Percentiles rank a stretch among this genome's conserved stretches.
phyloP scores from a whole-genome alignment of 805 yeast genomes.

The Saturnispora diversa region DNA sequence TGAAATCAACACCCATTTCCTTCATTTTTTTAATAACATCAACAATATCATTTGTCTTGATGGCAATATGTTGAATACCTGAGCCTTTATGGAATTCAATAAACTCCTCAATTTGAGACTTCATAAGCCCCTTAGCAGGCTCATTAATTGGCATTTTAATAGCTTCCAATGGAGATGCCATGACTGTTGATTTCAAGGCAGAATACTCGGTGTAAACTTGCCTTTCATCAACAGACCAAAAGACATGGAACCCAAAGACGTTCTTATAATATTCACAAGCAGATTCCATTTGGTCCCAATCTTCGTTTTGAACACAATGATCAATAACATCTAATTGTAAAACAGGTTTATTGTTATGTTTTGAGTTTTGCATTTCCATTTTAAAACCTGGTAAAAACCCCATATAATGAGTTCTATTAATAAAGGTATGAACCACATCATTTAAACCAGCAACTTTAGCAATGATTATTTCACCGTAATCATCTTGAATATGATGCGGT shows the following conservation, averaged over 20 bases:
- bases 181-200: conserved; percentile 65
- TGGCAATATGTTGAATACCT: conserved; percentile 79
- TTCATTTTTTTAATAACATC: conserved; percentile 45
- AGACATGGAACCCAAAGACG: conserved; percentile 65
- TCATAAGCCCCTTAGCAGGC: conserved; percentile 61
- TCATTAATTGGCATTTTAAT: conserved; percentile 81
- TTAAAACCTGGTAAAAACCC: conserved; percentile 25
- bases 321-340: conserved; percentile 45
- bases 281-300: conserved; percentile 55
- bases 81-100: conserved; percentile 69
- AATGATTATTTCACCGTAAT: conserved; percentile 40
- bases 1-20: conserved; percentile 63
- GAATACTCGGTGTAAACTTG: conserved; percentile 64
- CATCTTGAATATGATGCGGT: conserved; percentile 31
- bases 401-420: conserved; percentile 33
- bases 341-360: neutral
- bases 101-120: conserved; percentile 78
- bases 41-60: conserved; percentile 55
- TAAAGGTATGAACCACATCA: conserved; percentile 62
- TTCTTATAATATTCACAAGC: conserved; percentile 53
- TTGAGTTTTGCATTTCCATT: neutral
- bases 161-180: conserved; percentile 58
- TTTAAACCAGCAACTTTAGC: conserved; percentile 51
- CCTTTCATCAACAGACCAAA: conserved; percentile 79
- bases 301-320: conserved; percentile 75